These are phyloP conservation scores for Epichloe bromicola DNA, from an alignment of 2,329 filamentous ascomycete genomes.

Conservation along the genomic window DNA sequence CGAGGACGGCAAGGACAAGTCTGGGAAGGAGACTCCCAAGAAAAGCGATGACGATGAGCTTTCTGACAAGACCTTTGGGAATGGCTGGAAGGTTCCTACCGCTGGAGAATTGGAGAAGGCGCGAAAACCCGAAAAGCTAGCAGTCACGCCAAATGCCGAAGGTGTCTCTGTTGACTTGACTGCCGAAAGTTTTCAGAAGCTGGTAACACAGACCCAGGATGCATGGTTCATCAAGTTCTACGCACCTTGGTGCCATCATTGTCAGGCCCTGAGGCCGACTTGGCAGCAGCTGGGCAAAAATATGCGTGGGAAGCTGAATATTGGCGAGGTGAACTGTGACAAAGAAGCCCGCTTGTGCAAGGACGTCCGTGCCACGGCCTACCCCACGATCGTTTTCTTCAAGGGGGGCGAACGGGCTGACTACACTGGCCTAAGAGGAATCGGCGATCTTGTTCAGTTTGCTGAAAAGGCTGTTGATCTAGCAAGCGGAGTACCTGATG, in stretches of 20 bases:
- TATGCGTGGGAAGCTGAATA: slow-evolving; percentile 78
- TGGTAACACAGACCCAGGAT: slow-evolving; percentile 76
- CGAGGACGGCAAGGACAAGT: slow-evolving; percentile 11
- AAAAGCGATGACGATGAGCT: neutral
- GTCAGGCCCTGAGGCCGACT: slow-evolving; percentile 79
- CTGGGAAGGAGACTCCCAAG: slow-evolving; percentile 19
- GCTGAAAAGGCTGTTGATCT: slow-evolving; percentile 76
- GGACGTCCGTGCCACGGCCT: slow-evolving; percentile 66
- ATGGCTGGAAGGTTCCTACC: slow-evolving; percentile 18
- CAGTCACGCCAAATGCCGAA: slow-evolving; percentile 53
- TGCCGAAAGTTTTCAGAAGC: slow-evolving; percentile 71
- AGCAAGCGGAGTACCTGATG: slow-evolving; percentile 63
- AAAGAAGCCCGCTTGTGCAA: slow-evolving; percentile 79
- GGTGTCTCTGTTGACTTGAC: slow-evolving; percentile 66
- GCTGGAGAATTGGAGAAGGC: slow-evolving; percentile 18
- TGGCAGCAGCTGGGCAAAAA: slow-evolving; percentile 86
- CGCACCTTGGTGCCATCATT: slow-evolving; percentile 93
- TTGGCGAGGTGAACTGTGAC: slow-evolving; percentile 95
- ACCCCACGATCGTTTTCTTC: slow-evolving; percentile 88
- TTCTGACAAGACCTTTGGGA: slow-evolving; percentile 15
- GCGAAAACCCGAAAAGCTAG: slow-evolving; percentile 33
- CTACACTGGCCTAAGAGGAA: slow-evolving; percentile 79
- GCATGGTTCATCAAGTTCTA: slow-evolving; percentile 99
- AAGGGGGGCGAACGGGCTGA: slow-evolving; percentile 78
- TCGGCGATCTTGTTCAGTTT: slow-evolving; percentile 81